phyloP scores from a whole-genome alignment of 2,329 filamentous ascomycete species.

The Sporothrix pallida region DNA sequence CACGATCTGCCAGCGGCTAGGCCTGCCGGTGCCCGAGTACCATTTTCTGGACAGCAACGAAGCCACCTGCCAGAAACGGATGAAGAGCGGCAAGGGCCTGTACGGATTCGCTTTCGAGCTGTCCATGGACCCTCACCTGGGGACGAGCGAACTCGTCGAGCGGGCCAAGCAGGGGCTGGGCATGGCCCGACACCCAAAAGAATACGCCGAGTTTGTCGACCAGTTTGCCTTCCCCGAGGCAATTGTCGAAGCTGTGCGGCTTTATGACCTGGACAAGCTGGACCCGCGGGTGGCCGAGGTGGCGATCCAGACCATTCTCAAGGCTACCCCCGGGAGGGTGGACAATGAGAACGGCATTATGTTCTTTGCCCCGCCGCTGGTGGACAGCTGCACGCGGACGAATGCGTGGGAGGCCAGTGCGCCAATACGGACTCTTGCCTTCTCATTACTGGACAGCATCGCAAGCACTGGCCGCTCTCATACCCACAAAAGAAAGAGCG shows the following conservation, averaged over 20 bases:
- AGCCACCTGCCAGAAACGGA: neutral
- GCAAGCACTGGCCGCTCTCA: slow-evolving; percentile 41
- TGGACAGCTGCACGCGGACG: slow-evolving; percentile 48
- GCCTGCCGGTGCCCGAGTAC: slow-evolving; percentile 34
- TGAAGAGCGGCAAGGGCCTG: slow-evolving; percentile 38
- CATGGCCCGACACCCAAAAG: slow-evolving; percentile 32
- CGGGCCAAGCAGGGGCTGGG: slow-evolving; percentile 38
- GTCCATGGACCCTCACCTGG: slow-evolving; percentile 40
- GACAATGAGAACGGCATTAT: neutral
- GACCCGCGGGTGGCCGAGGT: slow-evolving; percentile 44
- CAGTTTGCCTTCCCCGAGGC: slow-evolving; percentile 37
- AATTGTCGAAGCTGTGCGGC: neutral
- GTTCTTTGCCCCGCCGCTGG: slow-evolving; percentile 49
- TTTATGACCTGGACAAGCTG: slow-evolving; percentile 34
- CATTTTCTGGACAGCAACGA: neutral
- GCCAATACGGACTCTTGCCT: slow-evolving; percentile 47
- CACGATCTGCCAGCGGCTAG: slow-evolving; percentile 41
- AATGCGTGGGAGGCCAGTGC: slow-evolving; percentile 51
- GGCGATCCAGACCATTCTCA: slow-evolving; percentile 39
- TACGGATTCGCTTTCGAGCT: slow-evolving; percentile 45
- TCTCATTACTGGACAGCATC: slow-evolving; percentile 43
- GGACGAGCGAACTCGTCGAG: slow-evolving; percentile 39
- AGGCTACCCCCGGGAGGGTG: neutral
- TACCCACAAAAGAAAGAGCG: no score
- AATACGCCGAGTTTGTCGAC: slow-evolving; percentile 42